Evolutionary conservation across 2,329 filamentous ascomycete genomes (phyloP), one percentile per base, ranked within the genome.

Genomic region (Apiospora sp.): DNA sequence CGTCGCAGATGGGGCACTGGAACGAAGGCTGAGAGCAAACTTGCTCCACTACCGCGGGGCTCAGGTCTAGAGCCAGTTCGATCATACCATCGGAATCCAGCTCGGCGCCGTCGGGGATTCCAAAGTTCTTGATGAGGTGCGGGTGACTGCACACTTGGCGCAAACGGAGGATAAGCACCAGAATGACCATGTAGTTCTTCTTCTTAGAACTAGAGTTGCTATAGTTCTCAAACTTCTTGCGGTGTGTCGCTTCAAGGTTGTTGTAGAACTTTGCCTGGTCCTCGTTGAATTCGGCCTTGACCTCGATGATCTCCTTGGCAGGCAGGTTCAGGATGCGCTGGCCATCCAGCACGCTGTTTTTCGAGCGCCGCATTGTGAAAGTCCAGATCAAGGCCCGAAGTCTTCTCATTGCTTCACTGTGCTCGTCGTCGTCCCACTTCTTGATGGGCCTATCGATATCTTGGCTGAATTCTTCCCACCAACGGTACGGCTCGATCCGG

Each of bases 121-220:
- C 75, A 37, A 78, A 75, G 19, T 80, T 88, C 14, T 87, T 83
- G 41, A 90, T 90, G 70, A 93, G 89, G 78, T 95, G 91, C 1
- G 93, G 93, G 80, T 96, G 94, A 77, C 93, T 95, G 78, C 92
- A 95, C 30, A 92, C 92, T 81, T 96, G 94, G 27, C 94, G 91
- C n/a, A 96, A 87, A 37, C 94, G 91, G 67, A 96, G 86, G 64
- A 96, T 86, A 24, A 98, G 86, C 12, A 97, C 92, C 30, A 98
- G 85, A 61, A 97, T 92, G 75, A 92, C 92, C 10, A 92, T 92
- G 79, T 98, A 98, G 72, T 93, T 90, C 74, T 88, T 90, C 49
- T 89, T 91, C 19, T 96, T 86, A 0, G 74, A 73, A 1, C 77
- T 76, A 5, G 74, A 71, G 64, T 75, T 76, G 34, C 79, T 48